Evolutionary conservation across 2,329 filamentous ascomycete species (phyloP).

Genomic region (Meredithiella fracta): DNA sequence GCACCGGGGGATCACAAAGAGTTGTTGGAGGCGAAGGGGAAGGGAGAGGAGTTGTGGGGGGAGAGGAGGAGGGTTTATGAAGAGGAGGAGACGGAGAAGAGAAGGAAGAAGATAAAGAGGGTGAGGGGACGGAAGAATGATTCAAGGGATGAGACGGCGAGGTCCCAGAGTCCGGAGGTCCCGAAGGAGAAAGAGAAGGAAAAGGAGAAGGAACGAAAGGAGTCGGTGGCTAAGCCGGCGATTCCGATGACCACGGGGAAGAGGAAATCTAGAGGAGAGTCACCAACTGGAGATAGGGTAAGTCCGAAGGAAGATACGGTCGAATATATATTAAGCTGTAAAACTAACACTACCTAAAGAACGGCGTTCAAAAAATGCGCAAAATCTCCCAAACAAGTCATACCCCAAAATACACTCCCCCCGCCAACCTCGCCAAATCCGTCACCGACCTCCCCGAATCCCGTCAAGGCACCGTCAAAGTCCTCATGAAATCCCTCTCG

Average conservation of each 20-base stretch:
- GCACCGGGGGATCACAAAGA: slow-evolving; percentile 67
- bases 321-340: no score
- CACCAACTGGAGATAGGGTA: slow-evolving; percentile 39
- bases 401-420: slow-evolving; percentile 29
- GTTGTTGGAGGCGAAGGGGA: slow-evolving; percentile 59
- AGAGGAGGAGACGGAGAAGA: slow-evolving; percentile 41
- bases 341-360: neutral
- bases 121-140: slow-evolving; percentile 45
- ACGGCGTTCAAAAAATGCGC: slow-evolving; percentile 31
- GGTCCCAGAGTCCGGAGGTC: slow-evolving; percentile 15
- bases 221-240: slow-evolving; percentile 23
- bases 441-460: slow-evolving; percentile 41
- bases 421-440: slow-evolving; percentile 33
- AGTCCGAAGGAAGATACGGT: slow-evolving; percentile 15
- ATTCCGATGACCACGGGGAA: slow-evolving; percentile 27
- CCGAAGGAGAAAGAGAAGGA: slow-evolving; percentile 24
- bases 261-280: slow-evolving; percentile 41
- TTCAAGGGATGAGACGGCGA: slow-evolving; percentile 16
- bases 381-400: slow-evolving; percentile 36
- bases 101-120: slow-evolving; percentile 42
- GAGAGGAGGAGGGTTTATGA: slow-evolving; percentile 46
- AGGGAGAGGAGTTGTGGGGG: slow-evolving; percentile 79
- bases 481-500: slow-evolving; percentile 52
- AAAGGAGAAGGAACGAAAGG: slow-evolving; percentile 18
- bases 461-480: slow-evolving; percentile 53